phyloP scores from a whole-genome alignment of 768 basidiomycete genomes.

The Myochromella boudieri region DNA sequence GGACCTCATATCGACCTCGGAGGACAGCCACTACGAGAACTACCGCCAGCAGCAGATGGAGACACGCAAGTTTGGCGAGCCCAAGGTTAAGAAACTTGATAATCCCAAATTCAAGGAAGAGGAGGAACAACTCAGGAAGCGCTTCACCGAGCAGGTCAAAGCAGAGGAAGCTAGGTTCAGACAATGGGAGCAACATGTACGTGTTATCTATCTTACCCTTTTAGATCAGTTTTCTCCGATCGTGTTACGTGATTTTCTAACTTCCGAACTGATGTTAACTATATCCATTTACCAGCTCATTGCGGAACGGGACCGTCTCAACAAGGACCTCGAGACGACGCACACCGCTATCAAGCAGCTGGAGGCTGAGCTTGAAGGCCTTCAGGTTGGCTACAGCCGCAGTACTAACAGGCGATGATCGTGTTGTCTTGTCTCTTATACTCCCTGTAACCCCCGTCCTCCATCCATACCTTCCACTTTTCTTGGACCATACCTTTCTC shows the following conservation, averaged over 20 bases:
- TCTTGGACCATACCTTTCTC: constrained; percentile 16
- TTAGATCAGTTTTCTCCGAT: neutral
- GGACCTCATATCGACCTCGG: constrained; percentile 93
- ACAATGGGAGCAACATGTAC: constrained; percentile 98
- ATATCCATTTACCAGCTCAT: constrained; percentile 65
- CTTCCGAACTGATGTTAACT: neutral
- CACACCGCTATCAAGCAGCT: constrained; percentile 90
- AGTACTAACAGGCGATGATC: constrained; percentile 65
- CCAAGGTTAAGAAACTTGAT: constrained; percentile 97
- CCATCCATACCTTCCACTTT: constrained; percentile 2
- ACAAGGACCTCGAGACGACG: constrained; percentile 95
- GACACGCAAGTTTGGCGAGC: constrained; percentile 97
- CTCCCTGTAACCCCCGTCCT: neutral
- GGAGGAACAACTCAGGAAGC: constrained; percentile 93
- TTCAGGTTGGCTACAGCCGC: constrained; percentile 83
- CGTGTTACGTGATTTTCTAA: neutral
- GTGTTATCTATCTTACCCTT: constrained; percentile 29
- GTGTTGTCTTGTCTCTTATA: neutral
- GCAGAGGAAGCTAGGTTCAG: constrained; percentile 96
- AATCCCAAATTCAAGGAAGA: constrained; percentile 99
- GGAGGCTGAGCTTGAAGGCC: constrained; percentile 87
- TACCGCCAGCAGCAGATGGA: constrained; percentile 99
- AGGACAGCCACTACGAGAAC: constrained; percentile 96
- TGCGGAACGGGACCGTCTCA: constrained; percentile 96
- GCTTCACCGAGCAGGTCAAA: constrained; percentile 99